Base-by-base conservation (phyloP, 2,329 filamentous ascomycete genomes). In the Cadophora sp. region DNA sequence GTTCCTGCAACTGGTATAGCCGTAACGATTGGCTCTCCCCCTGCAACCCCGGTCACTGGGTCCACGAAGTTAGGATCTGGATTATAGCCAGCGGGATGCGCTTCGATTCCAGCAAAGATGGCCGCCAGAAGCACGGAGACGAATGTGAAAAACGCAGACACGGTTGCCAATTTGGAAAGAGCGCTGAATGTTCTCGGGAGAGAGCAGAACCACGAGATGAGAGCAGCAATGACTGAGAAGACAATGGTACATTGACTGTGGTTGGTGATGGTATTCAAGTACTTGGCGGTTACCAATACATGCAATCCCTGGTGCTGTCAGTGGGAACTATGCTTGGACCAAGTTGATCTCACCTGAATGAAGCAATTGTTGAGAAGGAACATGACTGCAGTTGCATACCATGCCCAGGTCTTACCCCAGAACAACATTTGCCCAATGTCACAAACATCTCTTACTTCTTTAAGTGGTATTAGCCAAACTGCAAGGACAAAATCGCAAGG, bases 341-440 rank as follows among this genome's bases (percentile, higher is more conserved):
- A 11, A 53, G 24, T 48, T 14, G 3, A 27, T 69, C 74, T 75
- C 75, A 85, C 90, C 80, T 93, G 90, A 73, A 97, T 96, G 79
- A 96, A 96, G 19, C 93, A 97, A 79, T 97, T 97, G 85, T 97
- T 97, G 71, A 97, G 80, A 56, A 97, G 82, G 79, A 97, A 97
- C 92, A 97, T 97, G 78, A 93, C 81, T 1, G 93, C 94, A 0
- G 88, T 90, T 34, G 82, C 83, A 78, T 85, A 90, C 87, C 87
- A 90, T 3, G 86, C 87, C 87, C 91, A 92, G 68, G 86, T 88
- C 79, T 92, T 89, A 72, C 91, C 90, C 90, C 91, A 97, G 81
- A 97, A 97, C 26, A 97, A 87, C 86, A 94, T 94, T 79, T 97
- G 93, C n/a, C 94, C 94, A 77, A 97, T 92, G 78, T 97, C 94